Evolutionary conservation across 495 filamentous ascomycete species (phyloP), one percentile per base, ranked within the genome.

Genomic region (Extremus antarcticus): DNA sequence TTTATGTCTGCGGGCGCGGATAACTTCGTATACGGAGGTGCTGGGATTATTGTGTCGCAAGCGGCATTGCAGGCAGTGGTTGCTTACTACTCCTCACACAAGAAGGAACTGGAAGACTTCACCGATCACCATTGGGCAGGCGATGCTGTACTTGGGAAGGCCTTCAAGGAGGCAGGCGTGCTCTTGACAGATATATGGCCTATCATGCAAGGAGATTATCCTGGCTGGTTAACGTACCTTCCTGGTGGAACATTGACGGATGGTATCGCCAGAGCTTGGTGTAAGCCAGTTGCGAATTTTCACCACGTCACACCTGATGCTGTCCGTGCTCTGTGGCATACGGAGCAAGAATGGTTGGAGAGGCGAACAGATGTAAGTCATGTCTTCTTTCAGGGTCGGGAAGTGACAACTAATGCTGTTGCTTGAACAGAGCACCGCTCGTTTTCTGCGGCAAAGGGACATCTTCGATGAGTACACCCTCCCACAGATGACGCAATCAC

Each of bases 1-100:
- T 29, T 50, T 19, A 51, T 59, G 35, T 25, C 19, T 21, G 51
- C 55, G 4, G 57, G 51, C 17, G 23, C 32, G 66, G 65, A 73
- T 68, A 56, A 72, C 68, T 82, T 82, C 47, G 78, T 75, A 1
- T 78, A 81, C 55, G 78, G 79, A 2, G 78, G 79, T 0, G 66
- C 72, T 0, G 79, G 78, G 0, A 74, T 78, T 32, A 68, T 74
- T 20, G 61, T 81, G 7, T 79, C 76, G 1, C 65, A 69, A 1
- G 71, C 71, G 0, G 76, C 78, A 3, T 65, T 81, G 55, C 22
- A 35, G n/a, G 35, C 19, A n/a, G 51, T 25, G 3, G 57, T 45
- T 13, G 57, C 35, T 7, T 13, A 25, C 10, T 59, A 50, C 29
- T 17, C 17, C 17, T n/a, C 25, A 3, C 9, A 59, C 20, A 41